phyloP scores from a whole-genome alignment of 495 filamentous ascomycete genomes.

The Evernia prunastri region DNA sequence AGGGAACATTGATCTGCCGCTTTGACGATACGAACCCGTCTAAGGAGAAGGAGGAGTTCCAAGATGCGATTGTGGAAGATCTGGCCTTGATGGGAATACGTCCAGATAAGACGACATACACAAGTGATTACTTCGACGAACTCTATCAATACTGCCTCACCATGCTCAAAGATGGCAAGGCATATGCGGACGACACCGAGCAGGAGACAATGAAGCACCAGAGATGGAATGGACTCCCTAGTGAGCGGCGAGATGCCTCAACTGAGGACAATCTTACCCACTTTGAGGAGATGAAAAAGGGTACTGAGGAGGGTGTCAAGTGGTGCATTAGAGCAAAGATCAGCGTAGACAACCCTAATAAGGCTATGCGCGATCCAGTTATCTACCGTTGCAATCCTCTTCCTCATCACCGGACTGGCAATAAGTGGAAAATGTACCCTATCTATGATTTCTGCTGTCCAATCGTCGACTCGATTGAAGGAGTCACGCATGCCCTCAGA shows the following conservation, averaged over 20 bases:
- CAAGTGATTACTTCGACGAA: constrained; percentile 86
- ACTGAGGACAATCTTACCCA: constrained; percentile 72
- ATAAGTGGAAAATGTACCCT: constrained; percentile 89
- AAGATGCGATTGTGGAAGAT: constrained; percentile 83
- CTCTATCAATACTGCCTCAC: constrained; percentile 70
- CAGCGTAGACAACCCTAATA: constrained; percentile 44
- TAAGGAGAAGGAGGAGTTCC: constrained; percentile 89
- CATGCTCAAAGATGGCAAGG: constrained; percentile 76
- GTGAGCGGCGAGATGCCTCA: constrained; percentile 65
- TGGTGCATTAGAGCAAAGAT: constrained; percentile 91
- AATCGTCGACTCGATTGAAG: constrained; percentile 82
- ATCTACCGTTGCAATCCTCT: constrained; percentile 81
- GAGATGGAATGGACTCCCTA: constrained; percentile 68
- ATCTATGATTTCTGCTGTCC: constrained; percentile 95
- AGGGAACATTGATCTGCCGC: constrained; percentile 72
- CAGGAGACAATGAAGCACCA: constrained; percentile 79
- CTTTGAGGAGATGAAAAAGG: constrained; percentile 86
- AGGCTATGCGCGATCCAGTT: constrained; percentile 77
- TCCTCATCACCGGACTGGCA: constrained; percentile 85
- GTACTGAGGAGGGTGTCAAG: constrained; percentile 63
- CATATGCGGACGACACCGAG: constrained; percentile 85
- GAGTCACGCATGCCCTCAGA: constrained; percentile 88
- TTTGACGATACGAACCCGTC: constrained; percentile 93
- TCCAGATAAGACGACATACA: constrained; percentile 70
- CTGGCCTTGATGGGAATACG: constrained; percentile 78